Base-by-base conservation (phyloP, 176 grass and related monocot species). In the Chrysopogon serrulatus region DNA sequence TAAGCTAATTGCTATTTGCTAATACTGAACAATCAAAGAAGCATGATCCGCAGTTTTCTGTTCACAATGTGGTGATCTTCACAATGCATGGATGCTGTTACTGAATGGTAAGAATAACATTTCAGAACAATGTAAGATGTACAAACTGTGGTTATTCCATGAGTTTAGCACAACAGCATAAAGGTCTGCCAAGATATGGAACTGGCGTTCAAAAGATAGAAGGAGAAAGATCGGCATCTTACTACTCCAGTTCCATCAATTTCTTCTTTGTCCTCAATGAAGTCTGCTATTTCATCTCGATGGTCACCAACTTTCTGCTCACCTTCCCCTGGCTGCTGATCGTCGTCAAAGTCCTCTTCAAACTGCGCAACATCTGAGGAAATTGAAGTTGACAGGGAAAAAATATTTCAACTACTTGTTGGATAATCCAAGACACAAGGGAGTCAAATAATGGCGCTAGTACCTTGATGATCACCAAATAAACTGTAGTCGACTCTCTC, bases 181-280 rank as follows among this genome's bases (percentile, higher is more conserved):
- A n/a, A n/a, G n/a, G n/a, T n/a, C n/a, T n/a, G n/a, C n/a, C n/a
- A n/a, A n/a, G n/a, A n/a, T n/a, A n/a, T n/a, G n/a, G n/a, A n/a
- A n/a, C n/a, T n/a, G 32, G 5, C 19, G 74, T 26, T 39, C 11
- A 74, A 51, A 27, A 65, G 53, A 49, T 80, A 78, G 26, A 0
- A 78, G 48, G 71, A 33, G 28, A 10, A 83, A 41, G 13, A 21
- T 53, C 23, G 40, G 3, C 83, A 99, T 93, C 81, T 96, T 23
- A 96, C 76, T 86, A 91, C 49, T 88, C 97, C 97, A 19, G 91
- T 86, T 16, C 73, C 93, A 84, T 99, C 97, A 13, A 99, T 79
- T 78, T 96, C 96, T 44, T 96, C 93, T 86, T 99, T 93, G 14
- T 99, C 97, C 2, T 96, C 97, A 65, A 99, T 99, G 74, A 99